Percentiles rank a stretch among this genome's conserved stretches.
These are phyloP conservation scores for Neofusicoccum cordaticola DNA, from an alignment of 2,329 filamentous ascomycete species.

Conservation along the genomic window DNA sequence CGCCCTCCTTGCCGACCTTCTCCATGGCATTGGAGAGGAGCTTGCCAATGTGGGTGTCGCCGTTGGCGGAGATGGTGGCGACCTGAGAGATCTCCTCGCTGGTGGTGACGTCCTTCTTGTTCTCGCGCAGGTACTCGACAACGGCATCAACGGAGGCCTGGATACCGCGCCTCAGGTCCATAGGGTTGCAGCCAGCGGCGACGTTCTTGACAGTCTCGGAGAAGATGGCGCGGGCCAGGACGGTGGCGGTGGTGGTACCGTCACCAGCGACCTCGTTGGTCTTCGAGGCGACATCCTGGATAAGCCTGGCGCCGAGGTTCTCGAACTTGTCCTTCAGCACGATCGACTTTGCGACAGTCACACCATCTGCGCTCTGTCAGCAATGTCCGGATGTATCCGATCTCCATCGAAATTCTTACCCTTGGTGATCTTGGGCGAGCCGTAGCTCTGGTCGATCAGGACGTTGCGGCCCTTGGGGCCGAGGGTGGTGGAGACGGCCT, in stretches of 20 bases:
- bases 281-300: constrained; percentile 98
- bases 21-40: constrained; percentile 99
- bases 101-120: constrained; percentile 98
- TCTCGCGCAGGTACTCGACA: constrained; percentile 87
- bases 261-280: constrained; percentile 99
- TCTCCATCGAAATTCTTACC: constrained; percentile 55
- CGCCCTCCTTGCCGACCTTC: constrained; percentile 99
- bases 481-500: constrained; percentile 91
- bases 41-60: constrained; percentile 89
- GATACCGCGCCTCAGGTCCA: constrained; percentile 96
- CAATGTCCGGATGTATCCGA: constrained; percentile 22
- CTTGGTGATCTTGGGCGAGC: constrained; percentile 99
- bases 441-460: constrained; percentile 96
- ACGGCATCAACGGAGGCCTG: constrained; percentile 95
- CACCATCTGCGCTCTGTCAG: constrained; percentile 42
- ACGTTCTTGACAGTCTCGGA: constrained; percentile 99
- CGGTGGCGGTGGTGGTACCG: constrained; percentile 95
- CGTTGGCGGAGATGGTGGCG: constrained; percentile 96
- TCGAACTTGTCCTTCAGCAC: constrained; percentile 98
- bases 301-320: constrained; percentile 93
- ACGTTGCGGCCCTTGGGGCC: constrained; percentile 99
- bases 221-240: constrained; percentile 96
- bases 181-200: constrained; percentile 97
- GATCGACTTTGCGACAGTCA: constrained; percentile 69
- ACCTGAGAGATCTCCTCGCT: constrained; percentile 97